Evolutionary conservation across 139 green algal genomes (phyloP).

Genomic region (Deuterostichococcus epilithicus): DNA sequence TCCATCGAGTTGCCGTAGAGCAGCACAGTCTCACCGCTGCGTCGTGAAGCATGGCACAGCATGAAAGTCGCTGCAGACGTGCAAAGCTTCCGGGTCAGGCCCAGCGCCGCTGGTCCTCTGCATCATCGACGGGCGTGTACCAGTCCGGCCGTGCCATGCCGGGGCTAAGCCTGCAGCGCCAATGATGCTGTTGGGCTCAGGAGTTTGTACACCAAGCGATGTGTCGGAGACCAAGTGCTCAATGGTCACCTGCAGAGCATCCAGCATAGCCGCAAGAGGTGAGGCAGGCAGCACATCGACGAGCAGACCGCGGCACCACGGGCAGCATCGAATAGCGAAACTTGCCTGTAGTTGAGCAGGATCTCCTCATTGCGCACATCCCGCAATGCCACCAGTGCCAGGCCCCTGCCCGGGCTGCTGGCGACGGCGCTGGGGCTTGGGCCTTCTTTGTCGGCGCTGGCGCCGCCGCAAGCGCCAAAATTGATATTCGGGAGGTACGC

Average conservation of each 20-base stretch:
- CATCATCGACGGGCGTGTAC: slow-evolving; percentile 60
- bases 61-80: too few relatives aligned
- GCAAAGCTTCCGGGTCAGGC: slow-evolving; percentile 24
- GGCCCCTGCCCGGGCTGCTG: slow-evolving; percentile 20
- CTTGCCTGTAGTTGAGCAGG: slow-evolving; percentile 73
- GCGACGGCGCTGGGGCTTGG: background rate
- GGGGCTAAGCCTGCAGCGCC: background rate
- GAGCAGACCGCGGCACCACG: slow-evolving; percentile 3
- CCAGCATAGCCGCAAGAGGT: background rate
- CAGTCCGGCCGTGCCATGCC: slow-evolving; percentile 37
- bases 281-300: background rate
- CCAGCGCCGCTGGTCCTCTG: slow-evolving; percentile 62
- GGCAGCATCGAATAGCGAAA: slow-evolving; percentile 29
- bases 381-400: slow-evolving; percentile 56
- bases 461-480: background rate
- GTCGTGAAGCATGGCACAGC: too few relatives aligned
- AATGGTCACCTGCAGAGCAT: background rate
- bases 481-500: slow-evolving; percentile 45
- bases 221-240: background rate
- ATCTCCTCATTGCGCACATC: slow-evolving; percentile 57
- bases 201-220: background rate
- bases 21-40: too few relatives aligned
- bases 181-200: background rate
- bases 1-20: too few relatives aligned
- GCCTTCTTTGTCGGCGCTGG: background rate